Conservation (phyloP, 176 grass and related monocot genomes). For the Bonia amplexicaulis region DNA sequence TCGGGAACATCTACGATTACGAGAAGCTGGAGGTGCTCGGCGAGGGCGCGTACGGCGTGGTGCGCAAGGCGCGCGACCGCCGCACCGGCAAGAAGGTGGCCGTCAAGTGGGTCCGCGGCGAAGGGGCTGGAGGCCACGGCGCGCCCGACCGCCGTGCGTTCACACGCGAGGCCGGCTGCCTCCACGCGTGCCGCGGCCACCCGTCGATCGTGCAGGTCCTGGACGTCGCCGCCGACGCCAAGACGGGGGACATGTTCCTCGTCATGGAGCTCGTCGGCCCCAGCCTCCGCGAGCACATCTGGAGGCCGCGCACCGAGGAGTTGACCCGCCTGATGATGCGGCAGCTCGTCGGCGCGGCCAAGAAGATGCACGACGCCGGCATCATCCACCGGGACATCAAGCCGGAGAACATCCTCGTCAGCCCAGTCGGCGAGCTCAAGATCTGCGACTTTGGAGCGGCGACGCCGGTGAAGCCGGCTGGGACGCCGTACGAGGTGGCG, state of each 20-base stretch:
- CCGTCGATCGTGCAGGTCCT: no score
- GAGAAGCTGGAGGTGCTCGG: no score
- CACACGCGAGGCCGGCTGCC: no score
- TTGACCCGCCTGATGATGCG: neutral
- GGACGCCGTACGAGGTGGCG: neutral
- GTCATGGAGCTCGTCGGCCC: neutral
- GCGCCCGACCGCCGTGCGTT: neutral
- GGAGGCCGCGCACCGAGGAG: neutral
- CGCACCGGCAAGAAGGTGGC: no score
- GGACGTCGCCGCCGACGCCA: no score
- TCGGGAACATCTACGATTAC: no score
- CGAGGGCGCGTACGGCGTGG: no score
- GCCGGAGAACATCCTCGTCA: slow-evolving; percentile 35
- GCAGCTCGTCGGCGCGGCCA: neutral
- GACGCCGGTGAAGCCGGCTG: neutral
- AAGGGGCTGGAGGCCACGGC: neutral
- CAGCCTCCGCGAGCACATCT: neutral
- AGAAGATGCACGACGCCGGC: slow-evolving; percentile 6
- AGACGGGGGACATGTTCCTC: neutral
- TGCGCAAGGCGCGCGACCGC: no score
- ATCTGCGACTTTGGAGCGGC: slow-evolving; percentile 25
- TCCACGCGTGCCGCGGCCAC: no score
- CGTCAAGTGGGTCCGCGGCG: no score
- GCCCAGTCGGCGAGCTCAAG: neutral
- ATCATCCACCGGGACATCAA: slow-evolving; percentile 42